Base-by-base conservation (phyloP, 805 yeast species). In the Yarrowia porcina region DNA sequence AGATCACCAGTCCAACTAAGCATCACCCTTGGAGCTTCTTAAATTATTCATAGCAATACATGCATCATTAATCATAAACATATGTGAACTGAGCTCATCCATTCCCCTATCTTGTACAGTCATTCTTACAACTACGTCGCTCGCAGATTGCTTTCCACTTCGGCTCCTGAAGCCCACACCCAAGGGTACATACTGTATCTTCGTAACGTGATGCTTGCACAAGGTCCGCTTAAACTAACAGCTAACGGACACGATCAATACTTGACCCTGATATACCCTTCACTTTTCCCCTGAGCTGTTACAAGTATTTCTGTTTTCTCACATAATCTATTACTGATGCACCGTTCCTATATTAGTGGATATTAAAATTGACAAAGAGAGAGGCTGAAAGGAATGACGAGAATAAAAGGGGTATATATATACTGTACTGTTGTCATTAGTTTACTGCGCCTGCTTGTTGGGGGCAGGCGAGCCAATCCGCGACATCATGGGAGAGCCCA, bases 291-390 rank as follows among this genome's bases (percentile, higher is more conserved):
- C 4, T 20, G 9, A n/a, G n/a, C n/a, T n/a, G n/a, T n/a, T n/a
- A n/a, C n/a, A n/a, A n/a, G n/a, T n/a, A n/a, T n/a, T n/a, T n/a
- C 15, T 5, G 13, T 39, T 39, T 8, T 20, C n/a, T n/a, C 39
- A 32, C 39, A 49, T 32, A 44, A 45, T 45, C 52, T 45, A 45
- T 21, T 49, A 15, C 32, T 32, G 28, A 49, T 49, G 56, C 56
- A 49, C 56, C 56, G 56, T 49, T 27, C 56, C 56, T 49, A 49
- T 49, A 49, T 49, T 49, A 49, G 39, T 49, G 56, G 56, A 30
- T 49, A 49, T 49, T 49, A 49, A 49, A 49, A 15, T 32, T 49
- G 56, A 47, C 56, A 47, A 49, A 49, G 56, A 49, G 52, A 30
- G 50, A 25, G 23, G 56, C 28, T n/a, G 27, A 32, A 49, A 49